A percentile compares a stretch with the other conserved stretches of the same genome.
Evolutionary conservation across 208 protist species (phyloP).

Genomic region (Crithidia thermophila): DNA sequence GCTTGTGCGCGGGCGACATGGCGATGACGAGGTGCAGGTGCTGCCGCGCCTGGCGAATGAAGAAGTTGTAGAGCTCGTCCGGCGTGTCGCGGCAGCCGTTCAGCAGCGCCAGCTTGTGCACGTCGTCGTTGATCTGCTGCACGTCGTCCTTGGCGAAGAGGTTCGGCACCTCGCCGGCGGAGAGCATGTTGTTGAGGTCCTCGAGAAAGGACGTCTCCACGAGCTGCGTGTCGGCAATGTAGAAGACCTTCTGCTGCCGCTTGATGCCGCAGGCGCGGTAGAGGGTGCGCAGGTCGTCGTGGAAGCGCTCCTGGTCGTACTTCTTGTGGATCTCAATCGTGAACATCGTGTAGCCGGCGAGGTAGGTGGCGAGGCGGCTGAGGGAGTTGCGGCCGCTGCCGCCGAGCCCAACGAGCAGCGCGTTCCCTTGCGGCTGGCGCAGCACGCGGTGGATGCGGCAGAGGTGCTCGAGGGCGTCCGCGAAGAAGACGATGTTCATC

Average conservation of each 20-base stretch:
- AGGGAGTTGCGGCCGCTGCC: conserved; percentile 97
- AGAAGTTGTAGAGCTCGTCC: conserved; percentile 96
- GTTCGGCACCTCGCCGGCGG: conserved; percentile 98
- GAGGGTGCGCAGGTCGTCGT: conserved; percentile 97
- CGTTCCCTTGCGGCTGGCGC: conserved; percentile 96
- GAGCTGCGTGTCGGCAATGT: conserved; percentile 98
- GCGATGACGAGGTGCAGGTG: conserved; percentile 97
- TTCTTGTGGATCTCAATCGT: conserved; percentile 97
- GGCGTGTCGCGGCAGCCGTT: conserved; percentile 90
- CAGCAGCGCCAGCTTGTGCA: conserved; percentile 90
- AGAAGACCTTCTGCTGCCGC: conserved; percentile 96
- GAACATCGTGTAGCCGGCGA: conserved; percentile 96
- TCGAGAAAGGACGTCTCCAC: conserved; percentile 96
- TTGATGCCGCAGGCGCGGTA: conserved; percentile 96
- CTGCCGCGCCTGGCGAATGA: conserved; percentile 94
- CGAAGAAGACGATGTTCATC: conserved; percentile 99
- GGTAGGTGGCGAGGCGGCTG: conserved; percentile 96
- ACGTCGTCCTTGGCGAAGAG: conserved; percentile 97
- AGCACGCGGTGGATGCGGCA: conserved; percentile 98
- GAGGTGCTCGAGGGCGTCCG: conserved; percentile 97
- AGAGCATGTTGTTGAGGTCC: conserved; percentile 98
- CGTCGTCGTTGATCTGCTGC: conserved; percentile 91
- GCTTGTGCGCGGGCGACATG: conserved; percentile 97
- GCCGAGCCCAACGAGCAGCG: conserved; percentile 97
- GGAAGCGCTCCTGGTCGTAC: conserved; percentile 96